A percentile compares a stretch with the other conserved stretches of the same genome.
These are phyloP conservation scores for Sambucus nigra DNA, from an alignment of 129 eudicot species.

Conservation along the genomic window DNA sequence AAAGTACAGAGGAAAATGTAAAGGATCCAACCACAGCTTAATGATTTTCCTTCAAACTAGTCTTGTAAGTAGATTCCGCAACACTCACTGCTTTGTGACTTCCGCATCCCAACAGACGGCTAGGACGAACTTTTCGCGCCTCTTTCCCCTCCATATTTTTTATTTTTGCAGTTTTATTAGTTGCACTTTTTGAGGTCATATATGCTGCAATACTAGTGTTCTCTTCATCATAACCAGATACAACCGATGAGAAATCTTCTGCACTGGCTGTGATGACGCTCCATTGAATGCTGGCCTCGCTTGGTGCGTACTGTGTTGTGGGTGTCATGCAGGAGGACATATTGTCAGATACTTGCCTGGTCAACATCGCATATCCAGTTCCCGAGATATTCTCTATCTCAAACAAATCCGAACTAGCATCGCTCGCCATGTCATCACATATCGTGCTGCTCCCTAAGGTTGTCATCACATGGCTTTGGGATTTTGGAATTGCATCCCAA, in stretches of 20 bases:
- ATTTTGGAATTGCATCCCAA: constrained; percentile 82
- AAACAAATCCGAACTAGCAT: constrained; percentile 74
- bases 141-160: constrained; percentile 9
- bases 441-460: constrained; percentile 15
- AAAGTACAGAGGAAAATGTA: too few species aligned
- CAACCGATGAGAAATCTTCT: constrained; percentile 48
- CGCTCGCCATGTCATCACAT: constrained; percentile 65
- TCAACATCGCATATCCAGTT: constrained; percentile 20
- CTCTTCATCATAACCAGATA: constrained; percentile 42
- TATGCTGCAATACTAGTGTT: constrained; percentile 8
- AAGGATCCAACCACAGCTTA: too few species aligned
- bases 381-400: constrained; percentile 62
- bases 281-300: constrained; percentile 79
- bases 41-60: constrained; percentile 20
- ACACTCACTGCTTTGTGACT: constrained; percentile 37
- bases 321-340: constrained; percentile 35
- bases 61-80: constrained; percentile 26
- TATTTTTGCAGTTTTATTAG: not conserved
- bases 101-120: constrained; percentile 47
- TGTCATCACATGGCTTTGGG: constrained; percentile 19
- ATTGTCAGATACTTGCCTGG: constrained; percentile 9
- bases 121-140: constrained; percentile 18
- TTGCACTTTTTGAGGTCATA: not conserved
- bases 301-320: constrained; percentile 57
- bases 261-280: constrained; percentile 81